Evolutionary conservation across 1,139 yeast genomes (phyloP).

Genomic region (Pichia sp.): DNA sequence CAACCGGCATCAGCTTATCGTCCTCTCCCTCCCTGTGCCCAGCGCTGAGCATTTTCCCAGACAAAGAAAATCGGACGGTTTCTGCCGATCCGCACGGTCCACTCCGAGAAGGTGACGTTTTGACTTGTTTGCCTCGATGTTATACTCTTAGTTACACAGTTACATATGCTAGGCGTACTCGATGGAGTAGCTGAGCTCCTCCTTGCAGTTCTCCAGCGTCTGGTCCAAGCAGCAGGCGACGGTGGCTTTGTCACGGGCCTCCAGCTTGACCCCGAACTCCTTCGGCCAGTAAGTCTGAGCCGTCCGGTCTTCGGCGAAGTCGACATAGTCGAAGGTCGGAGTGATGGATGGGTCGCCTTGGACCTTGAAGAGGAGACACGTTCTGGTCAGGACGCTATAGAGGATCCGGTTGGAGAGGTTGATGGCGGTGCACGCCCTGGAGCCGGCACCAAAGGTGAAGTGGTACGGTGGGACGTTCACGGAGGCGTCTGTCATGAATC

Average conservation of each 20-base stretch:
- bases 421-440: constrained; percentile 26
- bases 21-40: background rate
- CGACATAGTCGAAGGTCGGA: constrained; percentile 21
- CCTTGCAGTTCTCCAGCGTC: constrained; percentile 12
- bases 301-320: constrained; percentile 22
- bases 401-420: constrained; percentile 22
- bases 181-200: constrained; percentile 18
- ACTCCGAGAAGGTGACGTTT: constrained; percentile 1
- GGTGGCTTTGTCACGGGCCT: constrained; percentile 13
- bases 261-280: constrained; percentile 18
- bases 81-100: no score
- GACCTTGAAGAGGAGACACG: constrained; percentile 21
- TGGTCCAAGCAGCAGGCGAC: constrained; percentile 13
- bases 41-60: constrained; percentile 6
- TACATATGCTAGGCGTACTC: constrained; percentile 17
- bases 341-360: constrained; percentile 3
- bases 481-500: constrained; percentile 43
- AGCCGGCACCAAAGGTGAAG: constrained; percentile 26
- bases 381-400: constrained; percentile 19
- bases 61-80: no score
- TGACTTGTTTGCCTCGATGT: no score
- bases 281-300: constrained; percentile 27
- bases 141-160: no score
- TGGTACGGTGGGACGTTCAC: constrained; percentile 24
- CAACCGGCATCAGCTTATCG: constrained; percentile 1